Percentiles rank a stretch among this genome's conserved stretches.
Evolutionary conservation across 805 yeast species (phyloP).

Genomic region (Kuraishia cidri): DNA sequence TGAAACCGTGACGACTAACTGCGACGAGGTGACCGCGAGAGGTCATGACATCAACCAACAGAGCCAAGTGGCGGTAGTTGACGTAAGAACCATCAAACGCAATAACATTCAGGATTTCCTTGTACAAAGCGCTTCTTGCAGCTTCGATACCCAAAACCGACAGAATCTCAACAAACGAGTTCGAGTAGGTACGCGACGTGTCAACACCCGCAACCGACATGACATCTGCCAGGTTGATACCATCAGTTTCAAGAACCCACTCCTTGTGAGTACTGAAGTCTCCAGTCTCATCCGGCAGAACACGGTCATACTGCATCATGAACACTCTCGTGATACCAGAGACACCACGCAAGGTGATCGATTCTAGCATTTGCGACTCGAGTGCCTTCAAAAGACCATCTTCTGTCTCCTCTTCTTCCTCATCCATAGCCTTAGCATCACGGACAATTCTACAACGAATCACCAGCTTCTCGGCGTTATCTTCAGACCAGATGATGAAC

Average conservation of each 20-base stretch:
- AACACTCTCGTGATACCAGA: conserved; percentile 86
- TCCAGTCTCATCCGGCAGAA: conserved; percentile 70
- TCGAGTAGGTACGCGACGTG: conserved; percentile 82
- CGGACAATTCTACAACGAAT: conserved; percentile 98
- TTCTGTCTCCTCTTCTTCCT: conserved; percentile 92
- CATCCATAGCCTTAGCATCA: conserved; percentile 89
- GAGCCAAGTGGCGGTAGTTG: conserved; percentile 96
- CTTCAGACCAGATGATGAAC: conserved; percentile 98
- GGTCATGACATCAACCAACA: conserved; percentile 97
- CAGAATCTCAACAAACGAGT: conserved; percentile 92
- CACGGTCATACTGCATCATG: conserved; percentile 79
- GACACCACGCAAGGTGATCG: conserved; percentile 92
- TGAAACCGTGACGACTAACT: conserved; percentile 98
- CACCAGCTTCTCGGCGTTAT: conserved; percentile 92
- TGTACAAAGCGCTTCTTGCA: conserved; percentile 87
- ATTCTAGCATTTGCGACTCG: conserved; percentile 93
- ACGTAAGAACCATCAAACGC: conserved; percentile 99
- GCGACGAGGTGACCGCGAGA: conserved; percentile 98
- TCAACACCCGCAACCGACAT: conserved; percentile 95
- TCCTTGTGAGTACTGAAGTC: conserved; percentile 85
- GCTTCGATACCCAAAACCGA: conserved; percentile 98
- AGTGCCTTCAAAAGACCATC: conserved; percentile 93
- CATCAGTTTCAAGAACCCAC: conserved; percentile 99
- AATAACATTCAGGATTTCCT: conserved; percentile 92
- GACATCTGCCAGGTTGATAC: conserved; percentile 91